phyloP scores from a whole-genome alignment of 495 filamentous ascomycete species.

The Trichocladium uniseriatum region DNA sequence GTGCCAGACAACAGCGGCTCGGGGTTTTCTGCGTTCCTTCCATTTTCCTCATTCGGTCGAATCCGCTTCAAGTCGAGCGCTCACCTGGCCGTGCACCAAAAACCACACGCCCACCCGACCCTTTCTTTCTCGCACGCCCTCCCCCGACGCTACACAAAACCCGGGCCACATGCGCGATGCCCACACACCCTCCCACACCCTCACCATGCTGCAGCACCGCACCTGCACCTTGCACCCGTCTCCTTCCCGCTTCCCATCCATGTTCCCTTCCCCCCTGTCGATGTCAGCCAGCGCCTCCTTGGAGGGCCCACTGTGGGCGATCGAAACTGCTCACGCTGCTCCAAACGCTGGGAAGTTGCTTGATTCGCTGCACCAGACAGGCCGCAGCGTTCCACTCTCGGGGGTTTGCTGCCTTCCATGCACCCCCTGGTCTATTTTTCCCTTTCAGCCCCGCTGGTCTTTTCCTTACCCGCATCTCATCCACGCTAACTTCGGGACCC shows the following conservation, averaged over 20 bases:
- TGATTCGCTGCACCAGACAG: conserved; percentile 11
- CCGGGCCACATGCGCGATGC: not conserved
- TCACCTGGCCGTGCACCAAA: not conserved
- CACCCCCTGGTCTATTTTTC: conserved; percentile 8
- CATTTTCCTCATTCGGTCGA: conserved; percentile 7
- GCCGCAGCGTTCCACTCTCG: not conserved
- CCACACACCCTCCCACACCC: not conserved
- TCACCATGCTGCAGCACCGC: not conserved
- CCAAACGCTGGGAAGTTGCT: conserved; percentile 1
- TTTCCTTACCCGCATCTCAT: conserved; percentile 12
- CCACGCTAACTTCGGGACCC: conserved; percentile 22
- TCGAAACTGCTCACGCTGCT: conserved; percentile 5
- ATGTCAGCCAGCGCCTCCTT: not conserved
- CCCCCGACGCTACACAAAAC: not conserved
- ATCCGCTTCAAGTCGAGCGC: not conserved
- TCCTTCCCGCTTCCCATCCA: conserved; percentile 10
- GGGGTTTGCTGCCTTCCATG: conserved; percentile 5
- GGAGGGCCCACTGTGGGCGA: conserved; percentile 2
- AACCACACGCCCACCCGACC: not conserved
- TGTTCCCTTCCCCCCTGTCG: conserved; percentile 4
- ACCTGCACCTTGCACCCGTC: conserved; percentile 6
- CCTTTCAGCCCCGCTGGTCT: conserved; percentile 6
- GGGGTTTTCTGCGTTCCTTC: not conserved
- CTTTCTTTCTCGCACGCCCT: not conserved
- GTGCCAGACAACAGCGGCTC: not conserved